Percentiles rank a stretch among this genome's conserved stretches.
Conservation (phyloP, 2,329 filamentous ascomycete genomes). For the Aureobasidium sp. region DNA sequence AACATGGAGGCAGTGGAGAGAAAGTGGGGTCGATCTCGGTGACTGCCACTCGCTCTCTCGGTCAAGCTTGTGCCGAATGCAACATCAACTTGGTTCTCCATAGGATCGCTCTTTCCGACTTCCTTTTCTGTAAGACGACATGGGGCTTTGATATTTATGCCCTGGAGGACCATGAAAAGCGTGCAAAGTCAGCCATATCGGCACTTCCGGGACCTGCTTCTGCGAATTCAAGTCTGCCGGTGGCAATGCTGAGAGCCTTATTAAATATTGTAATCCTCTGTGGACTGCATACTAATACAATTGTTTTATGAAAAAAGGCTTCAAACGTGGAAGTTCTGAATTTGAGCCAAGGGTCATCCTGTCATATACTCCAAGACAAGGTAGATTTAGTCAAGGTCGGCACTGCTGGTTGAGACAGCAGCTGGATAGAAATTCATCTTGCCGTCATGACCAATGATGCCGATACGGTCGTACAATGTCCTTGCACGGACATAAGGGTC, state of each 20-base stretch:
- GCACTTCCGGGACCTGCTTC: not conserved
- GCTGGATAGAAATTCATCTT: constrained; percentile 63
- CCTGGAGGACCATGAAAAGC: not conserved
- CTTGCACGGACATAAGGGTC: constrained; percentile 81
- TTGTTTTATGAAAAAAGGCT: not conserved
- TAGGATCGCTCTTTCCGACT: not conserved
- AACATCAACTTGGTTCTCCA: not conserved
- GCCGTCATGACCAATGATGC: constrained; percentile 62
- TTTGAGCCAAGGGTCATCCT: not conserved
- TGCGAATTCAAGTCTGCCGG: not conserved
- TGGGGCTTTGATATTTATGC: not conserved
- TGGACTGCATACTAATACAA: constrained; percentile 1
- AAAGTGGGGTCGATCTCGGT: not conserved
- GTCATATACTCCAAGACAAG: not conserved
- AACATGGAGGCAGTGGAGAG: not conserved
- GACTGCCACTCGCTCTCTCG: not conserved
- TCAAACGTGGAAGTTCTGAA: not conserved
- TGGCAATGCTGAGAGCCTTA: not conserved
- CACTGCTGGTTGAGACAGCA: constrained; percentile 19
- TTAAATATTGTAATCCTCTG: not conserved
- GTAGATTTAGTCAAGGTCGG: constrained; percentile 30
- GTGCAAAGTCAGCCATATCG: not conserved
- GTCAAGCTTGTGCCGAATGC: not conserved
- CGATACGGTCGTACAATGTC: constrained; percentile 76
- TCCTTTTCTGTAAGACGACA: not conserved